Evolutionary conservation across 2,329 filamentous ascomycete genomes (phyloP), one percentile per base, ranked within the genome.

Genomic region (Ophiocordyceps unilateralis): DNA sequence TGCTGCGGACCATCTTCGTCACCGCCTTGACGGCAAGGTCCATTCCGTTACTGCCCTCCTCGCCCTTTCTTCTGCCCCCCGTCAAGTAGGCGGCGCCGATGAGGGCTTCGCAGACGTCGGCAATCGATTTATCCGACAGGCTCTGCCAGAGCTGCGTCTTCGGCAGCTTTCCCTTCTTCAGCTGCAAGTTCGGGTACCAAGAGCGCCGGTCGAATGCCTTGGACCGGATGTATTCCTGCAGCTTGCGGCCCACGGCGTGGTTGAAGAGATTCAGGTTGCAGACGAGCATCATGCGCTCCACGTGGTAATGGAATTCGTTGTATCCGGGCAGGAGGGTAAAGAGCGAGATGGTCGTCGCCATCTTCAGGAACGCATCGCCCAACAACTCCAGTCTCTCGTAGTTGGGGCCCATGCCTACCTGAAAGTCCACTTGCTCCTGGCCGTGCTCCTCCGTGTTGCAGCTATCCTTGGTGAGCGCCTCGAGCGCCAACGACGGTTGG

Each of bases 361-460:
- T 89, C 61, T 98, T 98, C 46, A 98, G 69, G 53, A 95, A 94
- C 28, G 81, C 83, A 57, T 98, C 91, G 0, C 91, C 91, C 2
- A 96, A 69, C 46, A 95, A 93, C 54, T 98, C 91, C 0, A 96
- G 70, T 12, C 91, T 76, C 58, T 98, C 91, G 53, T 98, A 98
- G 51, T 96, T 96, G 34, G 80, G 81, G 1, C 87, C 86, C 86
- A 94, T 94, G 3, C 87, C 88, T 40, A 73, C 67, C 51, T 87
- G 83, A 40, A 88, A 78, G 50, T 87, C 83, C 42, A 85, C 61
- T 34, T 82, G 74, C 44, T 81, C 70, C 28, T 72, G 66, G 0
- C 67, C 68, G 46, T 85, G 74, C 32, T 93, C 84, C 8, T 82
- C 81, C 0, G 78, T 79, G 49, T 88, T 88, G 50, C 93, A 83